Evolutionary conservation across 2,329 filamentous ascomycete species (phyloP).

Genomic region (Piedraia hortae): DNA sequence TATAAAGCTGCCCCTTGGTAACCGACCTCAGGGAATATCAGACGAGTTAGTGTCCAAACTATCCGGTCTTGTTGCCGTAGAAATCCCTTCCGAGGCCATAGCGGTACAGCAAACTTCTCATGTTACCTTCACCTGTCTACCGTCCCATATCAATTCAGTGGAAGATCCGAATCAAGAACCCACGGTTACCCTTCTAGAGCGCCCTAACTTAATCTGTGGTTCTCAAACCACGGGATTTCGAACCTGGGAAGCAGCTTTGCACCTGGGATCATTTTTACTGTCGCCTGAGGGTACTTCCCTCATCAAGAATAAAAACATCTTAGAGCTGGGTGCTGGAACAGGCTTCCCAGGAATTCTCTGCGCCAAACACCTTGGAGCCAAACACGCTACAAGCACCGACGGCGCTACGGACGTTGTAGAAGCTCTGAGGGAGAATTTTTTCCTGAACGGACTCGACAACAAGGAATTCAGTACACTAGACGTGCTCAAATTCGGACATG

Average conservation of each 20-base stretch:
- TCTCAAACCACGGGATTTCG: slow-evolving; percentile 47
- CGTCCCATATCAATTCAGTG: slow-evolving; percentile 2
- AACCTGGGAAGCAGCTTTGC: slow-evolving; percentile 58
- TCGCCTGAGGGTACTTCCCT: slow-evolving; percentile 18
- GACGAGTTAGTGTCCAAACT: slow-evolving; percentile 50
- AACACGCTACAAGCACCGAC: slow-evolving; percentile 40
- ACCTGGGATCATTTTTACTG: slow-evolving; percentile 42
- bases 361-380: slow-evolving; percentile 33
- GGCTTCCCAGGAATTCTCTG: slow-evolving; percentile 50
- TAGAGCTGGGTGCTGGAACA: slow-evolving; percentile 53
- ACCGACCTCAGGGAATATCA: slow-evolving; percentile 40
- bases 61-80: slow-evolving; percentile 33
- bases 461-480: slow-evolving; percentile 19
- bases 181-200: slow-evolving; percentile 36
- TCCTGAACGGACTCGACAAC: slow-evolving; percentile 33
- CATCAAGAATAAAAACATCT: slow-evolving; percentile 27
- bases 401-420: slow-evolving; percentile 46
- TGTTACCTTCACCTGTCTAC: slow-evolving; percentile 36
- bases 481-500: slow-evolving; percentile 37
- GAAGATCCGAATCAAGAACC: slow-evolving; percentile 6
- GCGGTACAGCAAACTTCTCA: slow-evolving; percentile 46
- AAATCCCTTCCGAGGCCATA: slow-evolving; percentile 33
- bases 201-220: slow-evolving; percentile 38
- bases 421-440: slow-evolving; percentile 37
- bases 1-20: not conserved